Base-by-base conservation (phyloP, 768 basidiomycete species). In the Hygrophorus pudorinus region DNA sequence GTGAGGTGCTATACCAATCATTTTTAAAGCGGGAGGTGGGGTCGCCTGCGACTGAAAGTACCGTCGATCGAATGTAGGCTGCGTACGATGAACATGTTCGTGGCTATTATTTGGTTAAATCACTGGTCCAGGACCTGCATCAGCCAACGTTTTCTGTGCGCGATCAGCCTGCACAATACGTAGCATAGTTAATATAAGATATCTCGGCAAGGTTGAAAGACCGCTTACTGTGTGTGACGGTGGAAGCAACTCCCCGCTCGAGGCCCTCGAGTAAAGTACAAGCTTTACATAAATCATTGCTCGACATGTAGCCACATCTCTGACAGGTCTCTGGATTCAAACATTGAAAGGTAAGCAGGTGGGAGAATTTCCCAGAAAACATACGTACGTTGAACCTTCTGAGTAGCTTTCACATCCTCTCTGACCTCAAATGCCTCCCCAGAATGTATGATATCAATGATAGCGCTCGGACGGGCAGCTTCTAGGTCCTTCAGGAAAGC, bases 371-470 rank as follows among this genome's bases (percentile, higher is more conserved):
- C 45, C 13, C 16, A 20, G 31, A 21, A 4, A 21, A 43, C 20
- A 38, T 46, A 68, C 84, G 60, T 63, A 94, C 92, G 87, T 61
- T 92, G 87, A 21, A 71, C 61, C 59, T 90, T 90, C 60, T 91
- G 85, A 0, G 76, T 75, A 10, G 80, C 81, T 56, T 81, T 87
- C n/a, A 93, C 76, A 50, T 85, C 85, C 38, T 89, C 84, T 50
- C 75, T 78, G 16, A 93, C 67, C 57, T 90, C 87, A 53, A 92
- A 92, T 1, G 86, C 82, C 58, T 97, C 93, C 5, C 93, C 93
- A 0, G 87, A 92, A 60, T 96, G 90, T 21, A 98, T 96, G 48
- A 98, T 94, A 59, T 99, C 96, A 49, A 99, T 89, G 51, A 99
- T 96, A 1, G 89, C 89, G 56, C 85, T 90, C 0, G 96, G 93